Evolutionary conservation across 2,329 filamentous ascomycete species (phyloP), one percentile per base, ranked within the genome.

Genomic region (Ramularia collo-cygni): DNA sequence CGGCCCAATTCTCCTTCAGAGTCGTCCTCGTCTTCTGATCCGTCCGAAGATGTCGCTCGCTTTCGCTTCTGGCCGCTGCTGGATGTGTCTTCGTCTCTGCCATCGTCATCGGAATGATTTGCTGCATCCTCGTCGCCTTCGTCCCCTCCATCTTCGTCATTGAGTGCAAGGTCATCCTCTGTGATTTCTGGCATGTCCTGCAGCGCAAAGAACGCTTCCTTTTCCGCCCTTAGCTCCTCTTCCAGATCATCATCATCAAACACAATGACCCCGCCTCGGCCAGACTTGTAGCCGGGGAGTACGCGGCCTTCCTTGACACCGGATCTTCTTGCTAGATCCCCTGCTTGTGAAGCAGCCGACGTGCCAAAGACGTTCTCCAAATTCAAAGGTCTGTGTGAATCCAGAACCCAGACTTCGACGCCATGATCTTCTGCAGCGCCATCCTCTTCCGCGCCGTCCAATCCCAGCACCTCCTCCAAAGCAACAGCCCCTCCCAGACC

Each of bases 171-270:
- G 8, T 77, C 79, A 18, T 81, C 76, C 21, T 92, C 85, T 28
- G 86, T 86, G 34, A 94, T 67, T 33, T 93, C 85, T 1, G 89
- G 90, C 88, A 98, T 96, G 47, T 88, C 83, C 32, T 86, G 71
- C 37, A 96, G 68, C n/a, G 83, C 82, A 49, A 85, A 76, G 58
- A 93, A 96, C 28, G 92, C 89, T 43, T 86, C 80, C 52, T 79
- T 76, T 64, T 96, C 88, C 1, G 68, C 68, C 9, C 64, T 65
- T 24, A 98, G 68, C 24, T 89, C 85, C 51, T 90, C 84, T 51
- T 90, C 84, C 36, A 98, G 89, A 61, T 98, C 92, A 1, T 90
- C 92, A 58, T 96, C 92, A 57, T 96, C 92, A 61, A 92, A 94
- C 2, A 95, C 88, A 45, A 98, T 77, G 29, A 98, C 84, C 0